phyloP scores from a whole-genome alignment of 148 eudicot genomes.

The Heliosperma pusillum region DNA sequence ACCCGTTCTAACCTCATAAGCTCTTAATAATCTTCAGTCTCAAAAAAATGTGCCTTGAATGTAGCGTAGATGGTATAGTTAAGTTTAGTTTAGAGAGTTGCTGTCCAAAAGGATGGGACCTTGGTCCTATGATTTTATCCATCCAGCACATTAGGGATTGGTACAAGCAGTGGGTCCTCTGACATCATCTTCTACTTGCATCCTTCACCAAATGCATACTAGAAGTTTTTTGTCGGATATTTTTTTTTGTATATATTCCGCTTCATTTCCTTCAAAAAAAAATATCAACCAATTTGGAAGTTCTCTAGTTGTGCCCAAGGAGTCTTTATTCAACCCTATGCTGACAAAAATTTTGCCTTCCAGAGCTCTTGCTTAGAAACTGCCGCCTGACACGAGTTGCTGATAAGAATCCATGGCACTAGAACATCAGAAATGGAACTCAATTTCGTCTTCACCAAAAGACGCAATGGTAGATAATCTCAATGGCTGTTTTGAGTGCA shows the following conservation, averaged over 20 bases:
- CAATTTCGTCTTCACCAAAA: slow-evolving; percentile 25
- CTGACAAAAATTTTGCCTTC: neutral
- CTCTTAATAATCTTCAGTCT: neutral
- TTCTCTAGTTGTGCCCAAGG: neutral
- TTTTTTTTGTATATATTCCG: neutral
- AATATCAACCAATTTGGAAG: neutral
- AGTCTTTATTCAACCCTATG: neutral
- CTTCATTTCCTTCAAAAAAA: neutral
- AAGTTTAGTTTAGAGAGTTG: neutral
- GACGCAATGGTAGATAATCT: slow-evolving; percentile 31
- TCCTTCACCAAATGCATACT: neutral
- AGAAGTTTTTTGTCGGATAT: neutral
- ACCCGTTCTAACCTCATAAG: neutral
- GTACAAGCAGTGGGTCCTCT: neutral
- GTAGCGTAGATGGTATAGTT: neutral
- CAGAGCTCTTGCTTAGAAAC: neutral
- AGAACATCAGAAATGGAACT: slow-evolving; percentile 44
- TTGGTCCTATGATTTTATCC: slow-evolving; percentile 10
- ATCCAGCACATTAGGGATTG: slow-evolving; percentile 15
- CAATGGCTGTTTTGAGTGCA: slow-evolving; percentile 67
- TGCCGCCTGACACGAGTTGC: neutral
- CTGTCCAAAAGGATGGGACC: neutral
- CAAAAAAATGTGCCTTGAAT: neutral
- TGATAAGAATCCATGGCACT: slow-evolving; percentile 37
- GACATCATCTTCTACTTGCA: neutral